A percentile compares a stretch with the other conserved stretches of the same genome.
These are phyloP conservation scores for Xylaria sp. DNA, from an alignment of 2,329 filamentous ascomycete genomes.

Conservation along the genomic window DNA sequence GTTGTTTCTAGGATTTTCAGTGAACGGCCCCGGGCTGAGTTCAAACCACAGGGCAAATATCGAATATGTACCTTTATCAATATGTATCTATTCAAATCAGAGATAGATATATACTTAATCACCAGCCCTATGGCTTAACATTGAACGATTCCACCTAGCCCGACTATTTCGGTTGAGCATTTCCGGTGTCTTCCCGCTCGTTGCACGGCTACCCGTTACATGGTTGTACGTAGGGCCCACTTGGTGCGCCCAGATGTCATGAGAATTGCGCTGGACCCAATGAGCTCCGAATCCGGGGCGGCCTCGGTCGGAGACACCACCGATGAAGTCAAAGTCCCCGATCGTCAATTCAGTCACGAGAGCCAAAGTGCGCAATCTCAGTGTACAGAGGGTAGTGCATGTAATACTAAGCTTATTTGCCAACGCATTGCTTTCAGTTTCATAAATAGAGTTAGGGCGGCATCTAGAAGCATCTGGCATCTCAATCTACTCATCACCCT, in stretches of 20 bases:
- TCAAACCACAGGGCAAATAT: neutral
- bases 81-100: no score
- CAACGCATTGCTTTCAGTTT: neutral
- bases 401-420: neutral
- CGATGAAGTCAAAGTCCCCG: conserved; percentile 3
- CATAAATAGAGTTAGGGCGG: neutral
- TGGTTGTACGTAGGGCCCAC: conserved; percentile 19
- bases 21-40: neutral
- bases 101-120: neutral
- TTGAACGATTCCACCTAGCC: neutral
- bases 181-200: conserved; percentile 8
- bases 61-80: no score
- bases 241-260: conserved; percentile 14
- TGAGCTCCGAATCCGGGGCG: conserved; percentile 27
- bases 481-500: neutral
- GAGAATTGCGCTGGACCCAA: conserved; percentile 7
- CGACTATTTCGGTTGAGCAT: conserved; percentile 10
- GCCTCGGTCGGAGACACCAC: conserved; percentile 20
- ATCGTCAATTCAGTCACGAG: neutral
- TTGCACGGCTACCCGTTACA: neutral
- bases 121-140: neutral
- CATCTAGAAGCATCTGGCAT: neutral
- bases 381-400: neutral
- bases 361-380: neutral
- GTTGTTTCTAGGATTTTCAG: no score